A percentile compares a stretch with the other conserved stretches of the same genome.
These are phyloP conservation scores for Didymella sp. DNA, from an alignment of 2,329 filamentous ascomycete species.

Conservation along the genomic window DNA sequence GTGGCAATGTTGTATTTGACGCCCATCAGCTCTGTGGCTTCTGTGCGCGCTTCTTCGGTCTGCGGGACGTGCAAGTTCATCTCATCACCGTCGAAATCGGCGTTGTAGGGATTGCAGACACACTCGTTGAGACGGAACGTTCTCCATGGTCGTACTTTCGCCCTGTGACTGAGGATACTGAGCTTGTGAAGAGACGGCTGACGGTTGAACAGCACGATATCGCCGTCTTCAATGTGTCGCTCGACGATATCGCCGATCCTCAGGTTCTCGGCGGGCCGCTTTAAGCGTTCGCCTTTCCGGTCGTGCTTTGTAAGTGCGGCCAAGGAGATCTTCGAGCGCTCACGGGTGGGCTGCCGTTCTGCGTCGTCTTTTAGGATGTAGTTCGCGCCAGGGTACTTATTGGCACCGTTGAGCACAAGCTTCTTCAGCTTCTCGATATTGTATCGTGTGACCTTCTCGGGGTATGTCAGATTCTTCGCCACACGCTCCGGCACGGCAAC, in stretches of 20 bases:
- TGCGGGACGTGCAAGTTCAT: conserved; percentile 99
- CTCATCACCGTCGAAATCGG: conserved; percentile 98
- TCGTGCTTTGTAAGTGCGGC: conserved; percentile 56
- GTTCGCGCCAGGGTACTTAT: conserved; percentile 87
- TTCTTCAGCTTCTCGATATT: conserved; percentile 83
- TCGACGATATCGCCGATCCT: conserved; percentile 88
- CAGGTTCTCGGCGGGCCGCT: conserved; percentile 75
- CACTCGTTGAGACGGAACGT: conserved; percentile 98
- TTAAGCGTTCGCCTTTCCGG: conserved; percentile 64
- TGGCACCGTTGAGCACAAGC: conserved; percentile 76
- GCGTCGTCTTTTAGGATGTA: conserved; percentile 71
- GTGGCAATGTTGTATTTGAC: conserved; percentile 96
- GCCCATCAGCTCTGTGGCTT: conserved; percentile 96
- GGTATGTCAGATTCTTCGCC: conserved; percentile 96
- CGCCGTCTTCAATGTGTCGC: conserved; percentile 91
- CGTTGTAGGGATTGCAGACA: conserved; percentile 97
- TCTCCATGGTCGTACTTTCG: conserved; percentile 91
- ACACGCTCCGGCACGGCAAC: conserved; percentile 90
- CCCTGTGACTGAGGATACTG: conserved; percentile 95
- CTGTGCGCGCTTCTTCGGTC: conserved; percentile 93
- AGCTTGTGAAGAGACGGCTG: conserved; percentile 98
- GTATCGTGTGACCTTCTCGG: conserved; percentile 82
- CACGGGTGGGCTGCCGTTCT: conserved; percentile 53
- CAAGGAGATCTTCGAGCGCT: conserved; percentile 71
- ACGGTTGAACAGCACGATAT: conserved; percentile 96